Evolutionary conservation across 345 rosid species (phyloP), one percentile per base, ranked within the genome.

Genomic region (Geranium rotundifolium): DNA sequence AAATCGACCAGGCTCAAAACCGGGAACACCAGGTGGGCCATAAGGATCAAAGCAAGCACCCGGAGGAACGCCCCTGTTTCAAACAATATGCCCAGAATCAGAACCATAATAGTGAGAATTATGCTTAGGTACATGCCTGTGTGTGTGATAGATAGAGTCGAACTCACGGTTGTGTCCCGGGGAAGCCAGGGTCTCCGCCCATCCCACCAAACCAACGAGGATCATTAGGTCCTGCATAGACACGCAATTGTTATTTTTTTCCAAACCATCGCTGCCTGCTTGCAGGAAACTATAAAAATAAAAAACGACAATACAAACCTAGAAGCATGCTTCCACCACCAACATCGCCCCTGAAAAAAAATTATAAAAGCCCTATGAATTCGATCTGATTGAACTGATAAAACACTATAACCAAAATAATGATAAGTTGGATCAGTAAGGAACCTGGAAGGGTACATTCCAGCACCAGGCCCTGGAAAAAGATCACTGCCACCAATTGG

Each of bases 11-110:
- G 93, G 96, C 73, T 92, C 93, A 67, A 85, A 92, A 39, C 89
- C 99, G 31, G 96, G 91, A 71, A 86, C 73, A 5, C 77, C 81
- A 8, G 97, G 95, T 0, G 97, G 99, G 17, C 99, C 99, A 66
- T 65, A 82, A 1, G 99, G 97, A 76, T 92, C 96, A 67, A 85
- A 90, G 58, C 95, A 91, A 65, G 97, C 91, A 75, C 98, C 98
- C 10, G 95, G 96, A 66, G 93, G 96, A 58, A 75, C 70, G 56
- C 86, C 86, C 65, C 98, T 89, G 87, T 71, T 69, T 61, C 67
- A 74, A 67, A 16, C 37, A 39, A 63, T 17, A 15, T 58, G 65
- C 15, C 58, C 29, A 52, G 34, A n/a, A 63, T 66, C 55, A 58
- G 49, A 7, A 67, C 17, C 31, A 8, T 0, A 17, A 57, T 59